Evolutionary conservation across 202 grass and related monocot genomes (phyloP), one percentile per base, ranked within the genome.

Genomic region (Schoenoplectus tabernaemontani): DNA sequence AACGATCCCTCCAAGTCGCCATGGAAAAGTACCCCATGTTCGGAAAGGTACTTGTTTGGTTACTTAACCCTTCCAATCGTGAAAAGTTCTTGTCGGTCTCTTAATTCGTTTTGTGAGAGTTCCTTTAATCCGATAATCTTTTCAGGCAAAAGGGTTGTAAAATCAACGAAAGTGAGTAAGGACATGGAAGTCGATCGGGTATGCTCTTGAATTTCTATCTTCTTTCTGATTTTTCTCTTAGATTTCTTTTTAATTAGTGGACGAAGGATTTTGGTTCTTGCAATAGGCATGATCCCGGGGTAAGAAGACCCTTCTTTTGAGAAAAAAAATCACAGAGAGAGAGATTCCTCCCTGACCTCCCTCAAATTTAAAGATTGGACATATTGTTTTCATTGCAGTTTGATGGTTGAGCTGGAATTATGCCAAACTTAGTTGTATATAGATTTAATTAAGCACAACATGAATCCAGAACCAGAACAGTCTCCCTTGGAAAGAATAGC

Each of bases 181-280:
- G 90, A 97, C 59, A 86, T 91, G 88, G 90, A 91, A 50, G 88
- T 83, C 7, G 90, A 97, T 17, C 77, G 68, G 87, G 93, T 93
- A 89, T 83, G 44, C 10, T 78, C 47, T 63, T 50, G 13, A 12
- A 57, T 6, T 26, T 46, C 17, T 9, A 54, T 81, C 36, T 33
- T 9, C 30, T 80, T 81, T 57, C 12, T 37, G 1, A 9, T 58
- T 3, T 13, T 36, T 0, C 16, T 48, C 36, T 10, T 22, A 42
- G 8, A n/a, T 38, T 53, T 2, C 22, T 20, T 51, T 24, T 51
- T n/a, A 76, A 76, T 76, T 30, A 2, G n/a, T n/a, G n/a, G n/a
- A n/a, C n/a, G n/a, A n/a, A n/a, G n/a, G n/a, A n/a, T n/a, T n/a
- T n/a, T n/a, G n/a, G n/a, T n/a, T n/a, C n/a, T n/a, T n/a, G n/a